Evolutionary conservation across 257 asterid genomes (phyloP).

Genomic region (Ophiorrhiza pumila): DNA sequence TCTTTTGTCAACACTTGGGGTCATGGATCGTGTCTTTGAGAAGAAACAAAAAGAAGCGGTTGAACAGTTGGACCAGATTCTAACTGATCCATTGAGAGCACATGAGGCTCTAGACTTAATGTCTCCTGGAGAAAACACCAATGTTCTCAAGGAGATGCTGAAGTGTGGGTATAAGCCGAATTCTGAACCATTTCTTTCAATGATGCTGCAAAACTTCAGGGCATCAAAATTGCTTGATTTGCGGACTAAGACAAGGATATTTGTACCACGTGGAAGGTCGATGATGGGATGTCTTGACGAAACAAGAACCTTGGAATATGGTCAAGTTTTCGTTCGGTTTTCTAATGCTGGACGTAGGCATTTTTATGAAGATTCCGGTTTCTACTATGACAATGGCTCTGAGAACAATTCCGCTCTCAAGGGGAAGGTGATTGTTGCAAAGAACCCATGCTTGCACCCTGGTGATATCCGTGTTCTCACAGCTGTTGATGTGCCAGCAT

Average conservation of each 20-base stretch:
- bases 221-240: slow-evolving; percentile 69
- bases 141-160: slow-evolving; percentile 76
- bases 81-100: slow-evolving; percentile 65
- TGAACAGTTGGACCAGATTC: slow-evolving; percentile 58
- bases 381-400: slow-evolving; percentile 18
- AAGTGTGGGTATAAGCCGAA: slow-evolving; percentile 81
- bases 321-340: slow-evolving; percentile 74
- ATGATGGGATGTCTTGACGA: slow-evolving; percentile 98
- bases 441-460: slow-evolving; percentile 94
- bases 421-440: slow-evolving; percentile 73
- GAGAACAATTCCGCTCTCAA: slow-evolving; percentile 22
- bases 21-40: slow-evolving; percentile 50
- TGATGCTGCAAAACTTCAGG: slow-evolving; percentile 82
- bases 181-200: slow-evolving; percentile 76
- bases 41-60: slow-evolving; percentile 70
- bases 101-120: slow-evolving; percentile 73
- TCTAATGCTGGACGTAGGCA: slow-evolving; percentile 40
- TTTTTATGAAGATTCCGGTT: slow-evolving; percentile 29
- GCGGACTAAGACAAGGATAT: slow-evolving; percentile 56
- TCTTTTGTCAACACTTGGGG: slow-evolving; percentile 79
- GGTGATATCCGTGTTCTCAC: slow-evolving; percentile 80
- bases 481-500: slow-evolving; percentile 53
- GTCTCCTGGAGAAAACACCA: slow-evolving; percentile 78
- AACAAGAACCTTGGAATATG: slow-evolving; percentile 67
- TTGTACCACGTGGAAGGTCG: slow-evolving; percentile 59